Conservation (phyloP, 192 early-diverging fungal genomes). For the Backusella parvicylindrica region DNA sequence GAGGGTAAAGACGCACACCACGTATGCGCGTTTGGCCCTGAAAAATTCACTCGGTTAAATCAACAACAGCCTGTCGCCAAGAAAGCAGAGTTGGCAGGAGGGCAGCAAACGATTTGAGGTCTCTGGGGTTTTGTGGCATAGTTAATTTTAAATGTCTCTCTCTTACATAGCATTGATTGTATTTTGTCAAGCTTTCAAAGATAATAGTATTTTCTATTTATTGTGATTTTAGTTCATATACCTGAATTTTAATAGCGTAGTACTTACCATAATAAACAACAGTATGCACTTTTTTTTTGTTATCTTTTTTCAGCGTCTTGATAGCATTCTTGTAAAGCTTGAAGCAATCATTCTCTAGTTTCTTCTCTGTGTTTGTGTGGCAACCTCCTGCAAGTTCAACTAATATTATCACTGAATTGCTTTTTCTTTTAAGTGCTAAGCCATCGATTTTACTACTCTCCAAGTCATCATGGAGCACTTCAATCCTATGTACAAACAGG, state of each 20-base stretch:
- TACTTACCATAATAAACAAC: neutral
- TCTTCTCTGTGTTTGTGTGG: neutral
- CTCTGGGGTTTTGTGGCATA: neutral
- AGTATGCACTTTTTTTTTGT: neutral
- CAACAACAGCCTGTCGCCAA: neutral
- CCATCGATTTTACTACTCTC: neutral
- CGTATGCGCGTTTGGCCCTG: too few relatives aligned
- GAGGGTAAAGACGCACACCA: too few relatives aligned
- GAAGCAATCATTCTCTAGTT: neutral
- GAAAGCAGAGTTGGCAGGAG: constrained; percentile 1
- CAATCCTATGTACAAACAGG: neutral
- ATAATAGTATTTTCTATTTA: neutral
- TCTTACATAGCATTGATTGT: constrained; percentile 1
- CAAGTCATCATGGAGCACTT: neutral
- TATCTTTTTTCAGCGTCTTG: neutral
- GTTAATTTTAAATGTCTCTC: neutral
- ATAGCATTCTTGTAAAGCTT: constrained; percentile 3
- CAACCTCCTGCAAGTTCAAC: neutral
- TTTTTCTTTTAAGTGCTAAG: neutral
- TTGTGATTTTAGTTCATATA: neutral
- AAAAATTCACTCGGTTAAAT: neutral
- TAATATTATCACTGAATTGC: neutral
- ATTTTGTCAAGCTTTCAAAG: neutral
- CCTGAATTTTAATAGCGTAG: neutral
- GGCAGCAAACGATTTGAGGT: constrained; percentile 2